Conservation (phyloP, 345 rosid genomes). For the Linum tenue region DNA sequence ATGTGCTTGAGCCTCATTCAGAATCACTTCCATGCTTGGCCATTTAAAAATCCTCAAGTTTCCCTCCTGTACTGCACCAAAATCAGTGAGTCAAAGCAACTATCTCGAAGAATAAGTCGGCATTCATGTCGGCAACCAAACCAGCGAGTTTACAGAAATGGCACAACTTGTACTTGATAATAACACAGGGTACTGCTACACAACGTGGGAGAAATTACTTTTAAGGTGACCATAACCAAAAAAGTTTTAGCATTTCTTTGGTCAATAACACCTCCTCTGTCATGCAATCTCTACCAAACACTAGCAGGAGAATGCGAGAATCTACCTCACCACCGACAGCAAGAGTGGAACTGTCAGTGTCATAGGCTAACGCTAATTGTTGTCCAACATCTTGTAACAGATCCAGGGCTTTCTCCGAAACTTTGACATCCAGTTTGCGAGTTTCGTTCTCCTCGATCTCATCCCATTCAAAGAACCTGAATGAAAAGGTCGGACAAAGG, state of each 20-base stretch:
- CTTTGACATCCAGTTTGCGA: conserved; percentile 35
- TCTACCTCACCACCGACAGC: conserved; percentile 87
- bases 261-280: neutral
- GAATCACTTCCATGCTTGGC: conserved; percentile 70
- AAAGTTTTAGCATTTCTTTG: neutral
- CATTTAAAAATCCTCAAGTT: conserved; percentile 73
- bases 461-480: conserved; percentile 72
- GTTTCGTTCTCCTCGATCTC: conserved; percentile 28
- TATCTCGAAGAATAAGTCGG: neutral
- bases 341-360: conserved; percentile 54
- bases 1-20: conserved; percentile 61
- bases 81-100: conserved; percentile 25
- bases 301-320: neutral
- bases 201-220: neutral
- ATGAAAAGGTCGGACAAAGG: conserved; percentile 3
- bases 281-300: conserved; percentile 5
- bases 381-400: conserved; percentile 59
- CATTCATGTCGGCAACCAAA: neutral
- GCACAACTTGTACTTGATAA: neutral
- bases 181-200: neutral
- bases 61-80: conserved; percentile 84
- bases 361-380: conserved; percentile 62
- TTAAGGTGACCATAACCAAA: neutral
- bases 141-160: neutral
- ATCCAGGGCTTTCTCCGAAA: conserved; percentile 42